These are phyloP conservation scores for Aspergillus steynii DNA, from an alignment of 495 filamentous ascomycete species.

Conservation along the genomic window DNA sequence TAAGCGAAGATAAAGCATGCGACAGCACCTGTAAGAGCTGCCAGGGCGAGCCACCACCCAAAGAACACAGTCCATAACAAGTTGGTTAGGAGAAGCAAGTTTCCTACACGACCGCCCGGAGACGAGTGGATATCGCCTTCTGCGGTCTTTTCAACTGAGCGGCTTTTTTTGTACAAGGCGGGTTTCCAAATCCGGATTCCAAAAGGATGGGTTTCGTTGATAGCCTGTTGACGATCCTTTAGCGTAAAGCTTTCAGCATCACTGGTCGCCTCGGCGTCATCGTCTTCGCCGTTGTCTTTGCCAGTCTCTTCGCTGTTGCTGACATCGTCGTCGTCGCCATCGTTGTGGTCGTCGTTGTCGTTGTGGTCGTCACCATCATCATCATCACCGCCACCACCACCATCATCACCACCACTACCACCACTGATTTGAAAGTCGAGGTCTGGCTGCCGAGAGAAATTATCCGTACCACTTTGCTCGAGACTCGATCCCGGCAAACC, in stretches of 20 bases:
- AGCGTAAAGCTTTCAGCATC: constrained; percentile 77
- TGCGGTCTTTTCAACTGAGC: constrained; percentile 93
- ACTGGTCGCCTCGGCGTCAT: constrained; percentile 63
- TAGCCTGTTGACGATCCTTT: constrained; percentile 94
- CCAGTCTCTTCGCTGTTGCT: constrained; percentile 23
- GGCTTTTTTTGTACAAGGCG: constrained; percentile 94
- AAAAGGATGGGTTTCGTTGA: constrained; percentile 98
- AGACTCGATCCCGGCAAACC: constrained; percentile 35
- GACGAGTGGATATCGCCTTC: constrained; percentile 97
- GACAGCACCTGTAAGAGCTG: constrained; percentile 69
- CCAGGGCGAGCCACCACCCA: constrained; percentile 93
- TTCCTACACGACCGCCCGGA: constrained; percentile 83
- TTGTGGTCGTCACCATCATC: constrained; percentile 40
- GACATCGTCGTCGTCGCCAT: constrained; percentile 23
- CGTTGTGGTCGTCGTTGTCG: constrained; percentile 51
- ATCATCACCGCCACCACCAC: constrained; percentile 21
- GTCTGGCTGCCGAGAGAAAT: constrained; percentile 30
- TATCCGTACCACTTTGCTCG: constrained; percentile 20
- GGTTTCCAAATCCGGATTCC: constrained; percentile 99
- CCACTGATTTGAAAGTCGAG: constrained; percentile 20
- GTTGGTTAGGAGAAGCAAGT: constrained; percentile 82
- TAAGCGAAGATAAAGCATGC: constrained; percentile 80
- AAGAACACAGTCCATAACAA: constrained; percentile 88
- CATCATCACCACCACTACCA: constrained; percentile 23
- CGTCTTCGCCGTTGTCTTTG: constrained; percentile 42